Conservation (phyloP, 2,329 filamentous ascomycete species). For the Camillea tinctor region DNA sequence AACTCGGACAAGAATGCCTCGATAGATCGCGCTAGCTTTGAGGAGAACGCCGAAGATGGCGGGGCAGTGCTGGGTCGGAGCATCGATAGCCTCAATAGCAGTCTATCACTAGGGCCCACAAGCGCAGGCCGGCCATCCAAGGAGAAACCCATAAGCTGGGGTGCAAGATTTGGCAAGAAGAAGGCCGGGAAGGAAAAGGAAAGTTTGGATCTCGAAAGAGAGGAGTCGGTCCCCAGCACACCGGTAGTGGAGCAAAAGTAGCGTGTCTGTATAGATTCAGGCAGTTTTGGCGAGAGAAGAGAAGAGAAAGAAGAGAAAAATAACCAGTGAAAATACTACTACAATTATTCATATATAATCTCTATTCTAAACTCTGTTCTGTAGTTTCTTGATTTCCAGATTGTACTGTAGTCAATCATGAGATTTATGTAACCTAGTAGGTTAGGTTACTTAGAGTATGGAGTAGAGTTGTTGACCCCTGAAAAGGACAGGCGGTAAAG, state of each 20-base stretch:
- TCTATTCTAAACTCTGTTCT: background rate
- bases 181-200: constrained; percentile 56
- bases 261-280: background rate
- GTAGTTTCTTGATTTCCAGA: background rate
- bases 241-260: constrained; percentile 22
- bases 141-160: constrained; percentile 50
- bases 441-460: too few species aligned
- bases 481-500: constrained; percentile 21
- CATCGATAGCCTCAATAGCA: constrained; percentile 56
- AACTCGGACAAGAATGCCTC: constrained; percentile 58
- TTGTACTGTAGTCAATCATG: background rate
- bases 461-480: too few species aligned
- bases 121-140: constrained; percentile 40
- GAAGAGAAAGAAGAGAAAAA: too few species aligned
- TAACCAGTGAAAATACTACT: constrained; percentile 3
- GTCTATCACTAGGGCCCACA: constrained; percentile 53
- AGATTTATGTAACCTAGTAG: too few species aligned
- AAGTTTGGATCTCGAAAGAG: constrained; percentile 51
- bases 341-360: background rate
- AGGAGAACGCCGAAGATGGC: constrained; percentile 50
- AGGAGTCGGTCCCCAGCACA: constrained; percentile 27
- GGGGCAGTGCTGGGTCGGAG: constrained; percentile 44
- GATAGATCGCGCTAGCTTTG: constrained; percentile 57
- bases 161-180: constrained; percentile 55
- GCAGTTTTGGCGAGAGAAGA: background rate